Evolutionary conservation across 2,329 filamentous ascomycete species (phyloP).

Genomic region (Monilinia vaccinii-corymbosi): DNA sequence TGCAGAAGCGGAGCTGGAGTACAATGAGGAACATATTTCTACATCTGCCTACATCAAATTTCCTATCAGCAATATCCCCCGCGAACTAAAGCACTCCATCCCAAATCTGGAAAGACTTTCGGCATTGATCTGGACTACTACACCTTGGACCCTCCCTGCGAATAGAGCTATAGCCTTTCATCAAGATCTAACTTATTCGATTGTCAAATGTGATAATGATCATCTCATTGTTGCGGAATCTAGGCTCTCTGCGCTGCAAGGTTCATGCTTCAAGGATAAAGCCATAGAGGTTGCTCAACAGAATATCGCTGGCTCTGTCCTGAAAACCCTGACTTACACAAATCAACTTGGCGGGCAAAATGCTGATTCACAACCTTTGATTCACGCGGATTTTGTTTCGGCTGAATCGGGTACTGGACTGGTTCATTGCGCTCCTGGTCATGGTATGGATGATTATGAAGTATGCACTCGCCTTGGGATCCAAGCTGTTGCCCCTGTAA

Average conservation of each 20-base stretch:
- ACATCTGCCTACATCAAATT: slow-evolving; percentile 74
- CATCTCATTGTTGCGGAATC: slow-evolving; percentile 64
- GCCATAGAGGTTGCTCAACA: slow-evolving; percentile 39
- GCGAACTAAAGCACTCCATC: slow-evolving; percentile 35
- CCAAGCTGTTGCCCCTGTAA: slow-evolving; percentile 70
- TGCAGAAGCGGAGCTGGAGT: slow-evolving; percentile 78
- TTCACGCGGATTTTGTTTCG: slow-evolving; percentile 84
- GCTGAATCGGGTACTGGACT: slow-evolving; percentile 84
- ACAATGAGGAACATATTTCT: slow-evolving; percentile 65
- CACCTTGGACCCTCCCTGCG: slow-evolving; percentile 91
- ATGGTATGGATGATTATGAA: slow-evolving; percentile 94
- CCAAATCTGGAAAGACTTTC: slow-evolving; percentile 43
- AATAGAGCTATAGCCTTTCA: slow-evolving; percentile 85
- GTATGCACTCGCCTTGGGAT: slow-evolving; percentile 65
- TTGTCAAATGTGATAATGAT: slow-evolving; percentile 49
- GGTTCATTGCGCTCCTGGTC: slow-evolving; percentile 90
- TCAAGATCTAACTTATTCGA: slow-evolving; percentile 60
- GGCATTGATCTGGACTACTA: slow-evolving; percentile 97
- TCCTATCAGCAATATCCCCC: slow-evolving; percentile 46
- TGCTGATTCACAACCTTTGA: slow-evolving; percentile 55
- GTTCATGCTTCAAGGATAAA: slow-evolving; percentile 32
- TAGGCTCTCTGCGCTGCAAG: slow-evolving; percentile 52
- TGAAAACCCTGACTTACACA: slow-evolving; percentile 58
- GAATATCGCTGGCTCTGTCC: slow-evolving; percentile 52
- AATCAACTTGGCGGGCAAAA: slow-evolving; percentile 57